A percentile compares a stretch with the other conserved stretches of the same genome.
These are phyloP conservation scores for Nigrospora osmanthi DNA, from an alignment of 2,329 filamentous ascomycete species.

Conservation along the genomic window DNA sequence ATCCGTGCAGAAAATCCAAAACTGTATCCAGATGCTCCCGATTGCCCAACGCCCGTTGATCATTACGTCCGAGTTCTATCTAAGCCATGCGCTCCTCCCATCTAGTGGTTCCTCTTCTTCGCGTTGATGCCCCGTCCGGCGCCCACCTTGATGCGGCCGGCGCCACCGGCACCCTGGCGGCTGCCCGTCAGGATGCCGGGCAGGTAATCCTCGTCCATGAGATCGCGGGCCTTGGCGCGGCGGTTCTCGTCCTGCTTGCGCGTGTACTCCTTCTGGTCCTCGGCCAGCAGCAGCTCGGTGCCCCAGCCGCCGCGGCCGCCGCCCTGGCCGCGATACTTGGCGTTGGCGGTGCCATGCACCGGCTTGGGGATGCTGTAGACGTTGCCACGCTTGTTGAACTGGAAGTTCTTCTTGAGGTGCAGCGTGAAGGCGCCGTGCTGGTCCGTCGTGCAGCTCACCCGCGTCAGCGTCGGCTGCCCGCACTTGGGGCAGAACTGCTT, in stretches of 20 bases:
- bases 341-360: conserved; percentile 70
- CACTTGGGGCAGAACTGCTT: conserved; percentile 92
- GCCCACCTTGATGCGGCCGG: conserved; percentile 70
- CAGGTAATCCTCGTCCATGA: conserved; percentile 94
- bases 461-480: conserved; percentile 77
- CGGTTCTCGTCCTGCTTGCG: conserved; percentile 55
- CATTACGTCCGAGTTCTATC: background rate
- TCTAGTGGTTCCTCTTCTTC: conserved; percentile 47
- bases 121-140: conserved; percentile 84
- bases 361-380: conserved; percentile 91
- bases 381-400: conserved; percentile 91
- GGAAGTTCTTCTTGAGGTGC: conserved; percentile 89
- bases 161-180: conserved; percentile 46
- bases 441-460: conserved; percentile 80
- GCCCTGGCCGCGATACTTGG: conserved; percentile 56
- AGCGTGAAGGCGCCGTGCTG: conserved; percentile 72
- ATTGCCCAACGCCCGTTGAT: background rate
- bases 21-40: background rate
- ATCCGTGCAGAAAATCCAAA: background rate
- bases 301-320: conserved; percentile 89
- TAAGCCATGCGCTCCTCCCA: background rate
- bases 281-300: conserved; percentile 71
- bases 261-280: conserved; percentile 92
- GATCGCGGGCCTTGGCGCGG: conserved; percentile 63
- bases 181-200: conserved; percentile 79